Base-by-base conservation (phyloP, 805 yeast species). In the Candida jianshihensis region DNA sequence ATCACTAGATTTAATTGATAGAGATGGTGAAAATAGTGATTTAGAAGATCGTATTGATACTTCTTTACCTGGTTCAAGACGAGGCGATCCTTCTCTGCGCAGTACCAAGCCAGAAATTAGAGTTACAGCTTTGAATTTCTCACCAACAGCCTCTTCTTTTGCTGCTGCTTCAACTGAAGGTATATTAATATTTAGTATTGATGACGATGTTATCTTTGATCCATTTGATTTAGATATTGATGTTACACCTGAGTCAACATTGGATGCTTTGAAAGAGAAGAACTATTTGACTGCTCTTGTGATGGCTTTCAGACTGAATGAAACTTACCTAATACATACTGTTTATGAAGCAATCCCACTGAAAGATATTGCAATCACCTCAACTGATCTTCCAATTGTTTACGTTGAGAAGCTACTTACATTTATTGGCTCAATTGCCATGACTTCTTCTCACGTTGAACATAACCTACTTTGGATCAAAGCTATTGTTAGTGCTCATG, bases 131-230 rank as follows among this genome's bases (percentile, higher is more conserved):
- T 70, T 92, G 20, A 72, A 70, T 47, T 92, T 89, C 53, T 85
- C 96, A 2, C 98, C 98, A 15, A 81, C 96, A 0, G 82, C 94
- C 2, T 70, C 81, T 16, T 78, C 94, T 24, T 92, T 92, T 68
- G 92, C 95, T 1, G 95, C 95, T 29, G 92, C 96, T 0, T 80
- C 96, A 1, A 92, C 98, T 0, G 97, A 90, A 57, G 98, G 98
- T 8, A 64, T 92, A 31, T 64, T 88, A 38, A 66, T 92, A 2
- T 92, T 74, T 56, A 81, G 95, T 2, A 73, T 88, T 27, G 94
- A 90, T 57, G 79, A 78, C 34, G 64, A 74, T 10, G 61, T 81
- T 34, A 63, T 79, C 20, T 92, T 92, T 55, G 98, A 92, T 65
- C 98, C 98, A 24, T 86, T 86, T 56, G 97, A 92, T 57, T 70